Base-by-base conservation (phyloP, 305 asterid genomes). In the Fraxinus ornus region DNA sequence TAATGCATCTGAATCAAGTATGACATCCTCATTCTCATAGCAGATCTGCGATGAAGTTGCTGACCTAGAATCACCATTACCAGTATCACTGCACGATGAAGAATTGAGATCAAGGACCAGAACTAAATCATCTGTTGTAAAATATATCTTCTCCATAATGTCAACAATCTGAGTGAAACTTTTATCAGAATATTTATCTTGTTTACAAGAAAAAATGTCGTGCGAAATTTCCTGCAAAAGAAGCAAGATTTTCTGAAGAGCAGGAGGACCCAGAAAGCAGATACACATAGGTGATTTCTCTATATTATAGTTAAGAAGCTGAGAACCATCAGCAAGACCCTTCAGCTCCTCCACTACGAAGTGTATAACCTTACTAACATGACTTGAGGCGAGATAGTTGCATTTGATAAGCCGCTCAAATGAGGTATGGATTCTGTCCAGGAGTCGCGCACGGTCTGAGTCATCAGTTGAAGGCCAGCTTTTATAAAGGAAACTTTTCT, bases 321-420 rank as follows among this genome's bases (percentile, higher is more conserved):
- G 97, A 64, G 98, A 87, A 80, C 97, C 94, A 90, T 86, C 87
- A 85, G 87, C 84, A 64, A 91, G 90, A 84, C 94, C 83, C 88
- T 93, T 98, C 80, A 96, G 88, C 88, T 93, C 93, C 87, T 96
- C 98, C 85, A 91, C 89, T 6, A 97, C 94, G 88, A 92, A 96
- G 81, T 91, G 94, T 82, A 94, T 90, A 89, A 96, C 94, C 90
- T 92, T 94, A 88, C 90, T 87, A 80, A 96, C 92, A 85, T 94
- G 99, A 88, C 97, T 91, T 33, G 98, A 82, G 13, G 97, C 93
- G 10, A 96, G 93, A 83, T 78, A 96, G 77, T 92, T 96, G 87
- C 89, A 83, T 82, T 83, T 89, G 77, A 93, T 88, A 78, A 96
- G 97, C 28, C 87, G 79, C 91, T 89, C 88, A 75, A 96, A 93